Conservation (phyloP, 2,329 filamentous ascomycete species). For the Camillea tinctor region DNA sequence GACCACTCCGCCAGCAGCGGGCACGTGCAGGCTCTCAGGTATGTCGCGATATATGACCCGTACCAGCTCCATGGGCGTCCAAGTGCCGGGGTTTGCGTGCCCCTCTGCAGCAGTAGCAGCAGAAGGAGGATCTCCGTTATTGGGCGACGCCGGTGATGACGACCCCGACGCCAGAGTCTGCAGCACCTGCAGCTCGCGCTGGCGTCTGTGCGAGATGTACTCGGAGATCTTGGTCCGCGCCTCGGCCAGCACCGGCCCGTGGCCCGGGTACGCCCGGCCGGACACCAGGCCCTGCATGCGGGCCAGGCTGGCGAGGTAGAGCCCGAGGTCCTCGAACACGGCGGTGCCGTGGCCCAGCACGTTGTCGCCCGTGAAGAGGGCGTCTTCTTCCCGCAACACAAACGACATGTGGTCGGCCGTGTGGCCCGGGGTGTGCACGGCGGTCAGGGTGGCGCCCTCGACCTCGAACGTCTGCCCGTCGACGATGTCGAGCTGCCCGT, state of each 20-base stretch:
- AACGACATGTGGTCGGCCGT: conserved; percentile 81
- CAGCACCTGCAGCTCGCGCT: conserved; percentile 77
- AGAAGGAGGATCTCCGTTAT: background rate
- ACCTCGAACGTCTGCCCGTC: conserved; percentile 54
- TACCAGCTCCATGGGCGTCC: conserved; percentile 80
- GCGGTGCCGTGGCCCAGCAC: conserved; percentile 84
- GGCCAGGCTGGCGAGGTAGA: conserved; percentile 67
- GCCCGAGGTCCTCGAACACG: conserved; percentile 74
- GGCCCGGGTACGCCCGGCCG: conserved; percentile 80
- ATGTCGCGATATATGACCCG: conserved; percentile 82
- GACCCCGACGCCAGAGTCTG: conserved; percentile 55
- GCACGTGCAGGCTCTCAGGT: conserved; percentile 69
- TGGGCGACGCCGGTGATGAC: conserved; percentile 19
- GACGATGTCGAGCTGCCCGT: conserved; percentile 52
- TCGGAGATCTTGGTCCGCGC: conserved; percentile 71
- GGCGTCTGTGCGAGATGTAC: conserved; percentile 78
- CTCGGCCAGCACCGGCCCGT: conserved; percentile 76
- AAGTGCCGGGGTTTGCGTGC: conserved; percentile 38
- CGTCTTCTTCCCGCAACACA: conserved; percentile 72
- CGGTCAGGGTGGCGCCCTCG: conserved; percentile 39
- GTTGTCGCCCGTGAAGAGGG: conserved; percentile 88
- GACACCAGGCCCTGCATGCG: conserved; percentile 65
- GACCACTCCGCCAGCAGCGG: conserved; percentile 72
- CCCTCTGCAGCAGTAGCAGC: background rate
- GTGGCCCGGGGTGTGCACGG: conserved; percentile 60